phyloP scores from a whole-genome alignment of 1,139 yeast species.

The Candida tetrigidarum region DNA sequence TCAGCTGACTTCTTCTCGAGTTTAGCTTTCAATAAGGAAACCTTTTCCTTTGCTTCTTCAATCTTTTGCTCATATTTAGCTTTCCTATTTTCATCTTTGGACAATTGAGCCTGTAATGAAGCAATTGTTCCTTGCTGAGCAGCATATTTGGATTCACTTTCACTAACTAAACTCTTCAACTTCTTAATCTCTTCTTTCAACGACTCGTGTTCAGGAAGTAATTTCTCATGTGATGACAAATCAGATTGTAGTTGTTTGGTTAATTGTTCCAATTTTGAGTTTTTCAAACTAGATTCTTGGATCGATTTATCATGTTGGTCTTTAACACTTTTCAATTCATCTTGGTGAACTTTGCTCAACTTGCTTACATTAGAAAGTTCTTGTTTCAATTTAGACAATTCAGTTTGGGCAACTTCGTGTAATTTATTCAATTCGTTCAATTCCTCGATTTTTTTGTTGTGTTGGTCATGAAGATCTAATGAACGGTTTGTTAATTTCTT shows the following conservation, averaged over 20 bases:
- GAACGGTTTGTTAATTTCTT: slow-evolving; percentile 20
- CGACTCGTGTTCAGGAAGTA: slow-evolving; percentile 12
- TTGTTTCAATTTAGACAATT: slow-evolving; percentile 11
- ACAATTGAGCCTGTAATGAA: slow-evolving; percentile 18
- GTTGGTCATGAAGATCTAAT: slow-evolving; percentile 22
- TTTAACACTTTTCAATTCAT: slow-evolving; percentile 19
- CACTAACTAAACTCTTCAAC: slow-evolving; percentile 12
- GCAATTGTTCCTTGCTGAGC: slow-evolving; percentile 16
- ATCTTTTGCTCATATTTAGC: slow-evolving; percentile 17
- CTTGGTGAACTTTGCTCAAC: slow-evolving; percentile 24
- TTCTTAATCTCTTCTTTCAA: slow-evolving; percentile 14
- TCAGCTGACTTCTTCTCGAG: slow-evolving; percentile 16
- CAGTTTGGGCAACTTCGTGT: slow-evolving; percentile 18
- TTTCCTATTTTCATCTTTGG: slow-evolving; percentile 16
- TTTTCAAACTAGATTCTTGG: slow-evolving; percentile 13
- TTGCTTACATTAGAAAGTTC: slow-evolving; percentile 5
- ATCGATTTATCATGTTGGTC: slow-evolving; percentile 21
- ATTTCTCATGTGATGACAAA: slow-evolving; percentile 12
- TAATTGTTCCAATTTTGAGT: slow-evolving; percentile 18
- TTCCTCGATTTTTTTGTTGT: slow-evolving; percentile 30
- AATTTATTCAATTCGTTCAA: slow-evolving; percentile 22
- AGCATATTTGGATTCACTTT: slow-evolving; percentile 10
- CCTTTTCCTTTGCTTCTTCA: slow-evolving; percentile 18
- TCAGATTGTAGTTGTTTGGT: slow-evolving; percentile 16
- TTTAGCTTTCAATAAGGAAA: slow-evolving; percentile 15